Base-by-base conservation (phyloP, 164 flowering plant genomes). In the Nymphaea colorata region DNA sequence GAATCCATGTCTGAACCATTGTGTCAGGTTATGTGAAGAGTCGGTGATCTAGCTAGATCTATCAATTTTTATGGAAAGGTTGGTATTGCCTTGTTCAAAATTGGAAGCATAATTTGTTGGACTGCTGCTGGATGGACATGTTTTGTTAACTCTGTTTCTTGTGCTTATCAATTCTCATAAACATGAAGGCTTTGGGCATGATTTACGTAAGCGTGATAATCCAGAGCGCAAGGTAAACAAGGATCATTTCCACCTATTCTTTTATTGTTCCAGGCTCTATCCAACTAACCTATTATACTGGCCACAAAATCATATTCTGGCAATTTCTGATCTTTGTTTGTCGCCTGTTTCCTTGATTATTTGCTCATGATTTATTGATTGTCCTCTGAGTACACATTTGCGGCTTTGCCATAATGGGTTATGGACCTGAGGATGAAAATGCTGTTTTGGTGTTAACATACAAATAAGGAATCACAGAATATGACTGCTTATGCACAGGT, bases 11-110 rank as follows among this genome's bases (percentile, higher is more conserved):
- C 94, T 68, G 98, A 95, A 75, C 99, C 99, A 10, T 66, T 95
- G 61, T 92, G 99, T 76, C 98, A 92, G 86, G 90, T 95, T 36
- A 95, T 95, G 99, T 96, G 92, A 65, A 88, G 97, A 61, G 99
- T 95, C 45, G 97, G 98, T 45, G 96, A 95, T 83, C 93, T 95
- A 77, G 93, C 88, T 71, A 95, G 90, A 16, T 73, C 99, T 64
- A 88, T 95, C 70, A 74, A 76, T 25, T 95, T 90, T 73, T 87
- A 90, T 71, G 87, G 92, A 84, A 92, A 88, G 94, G 99, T 91
- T 68, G 77, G 77, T 61, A 15, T 69, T 75, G n/a, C 67, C 68
- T 41, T 43, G 53, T 44, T 11, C n/a, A 61, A 11, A 51, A 68
- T 42, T 60, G 4, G 11, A 2, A 6, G 42, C 11, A 18, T 14